Evolutionary conservation across 2,329 filamentous ascomycete genomes (phyloP).

Genomic region (Aspergillus brunneoviolaceus): DNA sequence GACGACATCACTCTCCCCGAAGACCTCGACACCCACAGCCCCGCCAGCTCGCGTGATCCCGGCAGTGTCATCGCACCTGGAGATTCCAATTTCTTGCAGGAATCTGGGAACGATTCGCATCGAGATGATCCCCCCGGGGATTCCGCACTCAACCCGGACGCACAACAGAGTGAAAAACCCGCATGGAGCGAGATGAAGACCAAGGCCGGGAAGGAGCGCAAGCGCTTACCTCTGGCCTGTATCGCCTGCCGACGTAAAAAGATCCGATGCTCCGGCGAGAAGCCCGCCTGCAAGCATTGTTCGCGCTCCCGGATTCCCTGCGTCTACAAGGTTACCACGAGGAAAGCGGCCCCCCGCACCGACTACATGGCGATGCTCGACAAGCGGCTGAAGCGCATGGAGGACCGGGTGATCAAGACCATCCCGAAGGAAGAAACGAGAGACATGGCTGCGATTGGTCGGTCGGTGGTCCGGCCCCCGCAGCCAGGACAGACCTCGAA

Average conservation of each 20-base stretch:
- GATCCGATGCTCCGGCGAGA: slow-evolving; percentile 95
- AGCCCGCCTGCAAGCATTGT: slow-evolving; percentile 96
- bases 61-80: slow-evolving; percentile 26
- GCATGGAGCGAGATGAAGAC: slow-evolving; percentile 84
- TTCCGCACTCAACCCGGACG: slow-evolving; percentile 16
- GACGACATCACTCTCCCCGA: slow-evolving; percentile 30
- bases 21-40: slow-evolving; percentile 37
- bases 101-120: slow-evolving; percentile 20
- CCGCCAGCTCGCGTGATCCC: slow-evolving; percentile 37
- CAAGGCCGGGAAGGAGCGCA: slow-evolving; percentile 93
- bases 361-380: slow-evolving; percentile 99
- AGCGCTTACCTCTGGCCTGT: slow-evolving; percentile 86
- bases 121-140: slow-evolving; percentile 24
- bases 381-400: slow-evolving; percentile 93
- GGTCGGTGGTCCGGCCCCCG: slow-evolving; percentile 82
- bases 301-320: slow-evolving; percentile 88
- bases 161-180: slow-evolving; percentile 55
- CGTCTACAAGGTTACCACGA: slow-evolving; percentile 93
- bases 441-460: slow-evolving; percentile 64
- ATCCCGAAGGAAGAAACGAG: slow-evolving; percentile 84
- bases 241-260: slow-evolving; percentile 97
- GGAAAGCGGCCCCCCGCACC: slow-evolving; percentile 89
- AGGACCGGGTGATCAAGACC: slow-evolving; percentile 94
- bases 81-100: slow-evolving; percentile 24
- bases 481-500: slow-evolving; percentile 59